Evolutionary conservation across 106 monocot species (phyloP), one percentile per base, ranked within the genome.

Genomic region (Apostasia ramifera): DNA sequence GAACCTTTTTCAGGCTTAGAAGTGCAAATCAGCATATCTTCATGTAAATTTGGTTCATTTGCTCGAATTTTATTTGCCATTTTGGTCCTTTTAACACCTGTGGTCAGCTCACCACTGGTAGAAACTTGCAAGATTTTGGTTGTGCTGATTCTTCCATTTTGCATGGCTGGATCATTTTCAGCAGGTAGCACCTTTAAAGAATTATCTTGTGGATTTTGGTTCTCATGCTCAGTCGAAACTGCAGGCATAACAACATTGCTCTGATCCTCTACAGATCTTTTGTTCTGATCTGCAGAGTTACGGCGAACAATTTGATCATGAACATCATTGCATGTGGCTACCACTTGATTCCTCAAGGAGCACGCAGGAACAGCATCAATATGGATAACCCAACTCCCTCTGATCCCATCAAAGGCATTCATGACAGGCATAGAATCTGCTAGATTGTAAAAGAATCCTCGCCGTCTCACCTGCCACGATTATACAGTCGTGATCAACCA

Each of bases 321-420:
- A 8, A 13, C 48, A 48, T 47, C 48, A 26, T 65, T 48, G 65
- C 43, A 26, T 15, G 46, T 3, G 8, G 43, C 12, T 47, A 48
- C 6, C 47, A 15, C 11, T 26, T 65, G 46, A 65, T 49, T 37
- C 26, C 48, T 65, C 43, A 48, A 2, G 11, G 15, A n/a, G 65
- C 48, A 65, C 37, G 7, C 8, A 6, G 65, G 37, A 37, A 48
- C 47, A 26, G 8, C 48, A 48, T 65, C 65, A 65, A 65, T 48
- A 12, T 8, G 2, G n/a, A 65, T 13, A 65, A 65, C 47, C 65
- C 65, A 65, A 49, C 65, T 48, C 8, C 65, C 48, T 43, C 26
- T 15, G 37, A 65, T 48, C 48, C 65, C 48, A 12, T 65, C 65
- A 65, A 65, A 65, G 26, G 65, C 65, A 65, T 65, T 48, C 48